phyloP scores from a whole-genome alignment of 352 stramenopile species.

The Globisporangium canariense region DNA sequence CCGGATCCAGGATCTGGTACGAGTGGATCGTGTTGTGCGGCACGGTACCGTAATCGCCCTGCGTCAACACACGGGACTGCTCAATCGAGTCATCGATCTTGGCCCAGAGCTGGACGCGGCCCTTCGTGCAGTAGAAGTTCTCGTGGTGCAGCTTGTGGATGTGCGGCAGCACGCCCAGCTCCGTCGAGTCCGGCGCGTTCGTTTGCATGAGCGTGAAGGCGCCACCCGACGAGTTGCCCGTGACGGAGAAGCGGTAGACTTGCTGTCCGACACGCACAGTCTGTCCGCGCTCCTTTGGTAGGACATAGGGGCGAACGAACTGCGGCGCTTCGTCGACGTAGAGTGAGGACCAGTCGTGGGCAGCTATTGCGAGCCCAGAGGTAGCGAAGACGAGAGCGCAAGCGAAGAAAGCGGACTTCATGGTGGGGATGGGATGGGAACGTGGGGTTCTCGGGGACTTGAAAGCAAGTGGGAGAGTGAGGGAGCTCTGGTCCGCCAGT shows the following conservation, averaged over 20 bases:
- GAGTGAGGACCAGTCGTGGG: conserved; percentile 23
- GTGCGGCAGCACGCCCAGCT: conserved; percentile 45
- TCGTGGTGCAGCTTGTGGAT: conserved; percentile 60
- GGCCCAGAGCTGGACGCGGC: conserved; percentile 48
- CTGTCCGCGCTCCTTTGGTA: conserved; percentile 42
- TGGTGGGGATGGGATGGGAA: background rate
- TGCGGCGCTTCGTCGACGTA: conserved; percentile 39
- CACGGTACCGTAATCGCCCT: conserved; percentile 53
- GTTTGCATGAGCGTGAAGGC: conserved; percentile 45
- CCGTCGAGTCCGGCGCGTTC: conserved; percentile 41
- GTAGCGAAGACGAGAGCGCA: conserved; percentile 1
- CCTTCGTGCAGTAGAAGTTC: conserved; percentile 57
- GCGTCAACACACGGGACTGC: conserved; percentile 44
- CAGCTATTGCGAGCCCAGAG: background rate
- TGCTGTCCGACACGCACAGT: conserved; percentile 37
- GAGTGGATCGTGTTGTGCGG: conserved; percentile 57
- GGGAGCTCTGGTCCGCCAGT: background rate
- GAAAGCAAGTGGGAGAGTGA: background rate
- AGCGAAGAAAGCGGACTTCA: conserved; percentile 12
- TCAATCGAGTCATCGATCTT: conserved; percentile 32
- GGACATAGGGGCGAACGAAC: conserved; percentile 40
- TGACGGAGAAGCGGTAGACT: conserved; percentile 53
- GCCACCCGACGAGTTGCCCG: conserved; percentile 35
- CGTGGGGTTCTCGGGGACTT: background rate
- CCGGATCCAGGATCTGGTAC: conserved; percentile 50